Base-by-base conservation (phyloP, 2,329 filamentous ascomycete genomes). In the Raffaelea albimanens region DNA sequence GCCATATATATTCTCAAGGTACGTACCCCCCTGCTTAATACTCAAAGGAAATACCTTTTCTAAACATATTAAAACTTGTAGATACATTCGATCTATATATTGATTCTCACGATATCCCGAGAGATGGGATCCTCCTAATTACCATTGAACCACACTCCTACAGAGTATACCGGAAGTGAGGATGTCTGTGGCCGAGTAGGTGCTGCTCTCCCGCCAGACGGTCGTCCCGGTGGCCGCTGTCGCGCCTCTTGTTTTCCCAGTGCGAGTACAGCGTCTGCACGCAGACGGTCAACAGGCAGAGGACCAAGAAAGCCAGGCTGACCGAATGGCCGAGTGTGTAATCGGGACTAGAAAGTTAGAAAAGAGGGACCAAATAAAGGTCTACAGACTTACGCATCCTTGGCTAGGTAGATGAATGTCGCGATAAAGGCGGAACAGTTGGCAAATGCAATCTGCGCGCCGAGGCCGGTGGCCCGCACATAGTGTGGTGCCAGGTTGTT, bases 401-500 rank as follows among this genome's bases (percentile, higher is more conserved):
- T 56, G 54, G 73, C 21, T 4, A 43, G 41, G 21, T 29, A 79
- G 47, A 77, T 68, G 52, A 77, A 76, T 36, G 64, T 67, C 1
- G 69, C 70, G 14, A 77, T 63, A 45, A 77, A 70, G 3, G 73
- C 73, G 0, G 66, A 69, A 7, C 67, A 52, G 56, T 77, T 78
- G 11, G 73, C 75, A 9, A 75, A 64, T 50, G 68, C 55, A 54
- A 75, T 67, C 63, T 70, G 70, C 51, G 77, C 65, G 16, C 74
- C 75, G 18, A 73, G 67, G 8, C 68, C 67, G 29, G 80, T 67
- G 1, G 68, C 66, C 19, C 74, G 68, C 61, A 80, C 80, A 58
- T 76, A 79, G 57, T 78, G 74, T 1, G 75, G 75, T 1, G 67
- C 69, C 53, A 78, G 67, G 52, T 75, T 75, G 57, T 80, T 79